Conservation (phyloP, 441 rosid genomes). For the Sinapis alba region DNA sequence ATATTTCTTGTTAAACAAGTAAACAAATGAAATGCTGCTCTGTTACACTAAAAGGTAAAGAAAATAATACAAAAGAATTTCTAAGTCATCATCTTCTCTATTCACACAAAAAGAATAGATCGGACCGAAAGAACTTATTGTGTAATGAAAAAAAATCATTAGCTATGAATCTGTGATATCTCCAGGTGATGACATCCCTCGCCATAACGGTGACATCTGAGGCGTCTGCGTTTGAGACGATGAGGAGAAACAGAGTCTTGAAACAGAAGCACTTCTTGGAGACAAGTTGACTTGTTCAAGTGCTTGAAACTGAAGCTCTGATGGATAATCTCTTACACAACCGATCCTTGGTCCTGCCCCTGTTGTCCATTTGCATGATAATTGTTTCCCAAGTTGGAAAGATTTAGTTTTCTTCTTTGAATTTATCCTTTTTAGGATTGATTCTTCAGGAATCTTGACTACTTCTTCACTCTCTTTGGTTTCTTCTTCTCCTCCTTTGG, state of each 20-base stretch:
- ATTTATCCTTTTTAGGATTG: constrained; percentile 70
- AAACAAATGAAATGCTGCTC: constrained; percentile 34
- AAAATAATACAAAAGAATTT: constrained; percentile 48
- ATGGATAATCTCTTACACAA: constrained; percentile 89
- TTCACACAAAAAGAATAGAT: constrained; percentile 66
- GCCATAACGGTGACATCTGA: constrained; percentile 36
- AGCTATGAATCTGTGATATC: constrained; percentile 20
- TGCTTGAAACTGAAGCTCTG: constrained; percentile 78
- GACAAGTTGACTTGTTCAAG: constrained; percentile 85
- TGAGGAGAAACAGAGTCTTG: constrained; percentile 40
- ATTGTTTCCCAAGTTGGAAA: constrained; percentile 77
- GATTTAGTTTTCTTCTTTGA: constrained; percentile 68
- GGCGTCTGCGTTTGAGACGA: constrained; percentile 39
- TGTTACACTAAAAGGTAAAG: constrained; percentile 30
- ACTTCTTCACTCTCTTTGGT: constrained; percentile 42
- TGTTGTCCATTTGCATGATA: constrained; percentile 90
- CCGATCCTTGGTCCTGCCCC: constrained; percentile 99
- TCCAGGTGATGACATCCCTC: constrained; percentile 42
- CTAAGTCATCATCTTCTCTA: constrained; percentile 60
- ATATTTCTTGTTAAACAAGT: constrained; percentile 30
- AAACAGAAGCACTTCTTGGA: constrained; percentile 58
- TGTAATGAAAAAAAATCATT: neutral
- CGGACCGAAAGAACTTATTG: constrained; percentile 30
- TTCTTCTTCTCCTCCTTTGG: constrained; percentile 12
- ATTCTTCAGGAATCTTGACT: constrained; percentile 55